Evolutionary conservation across 2,329 filamentous ascomycete genomes (phyloP).

Genomic region (Niveomyces coronatus): DNA sequence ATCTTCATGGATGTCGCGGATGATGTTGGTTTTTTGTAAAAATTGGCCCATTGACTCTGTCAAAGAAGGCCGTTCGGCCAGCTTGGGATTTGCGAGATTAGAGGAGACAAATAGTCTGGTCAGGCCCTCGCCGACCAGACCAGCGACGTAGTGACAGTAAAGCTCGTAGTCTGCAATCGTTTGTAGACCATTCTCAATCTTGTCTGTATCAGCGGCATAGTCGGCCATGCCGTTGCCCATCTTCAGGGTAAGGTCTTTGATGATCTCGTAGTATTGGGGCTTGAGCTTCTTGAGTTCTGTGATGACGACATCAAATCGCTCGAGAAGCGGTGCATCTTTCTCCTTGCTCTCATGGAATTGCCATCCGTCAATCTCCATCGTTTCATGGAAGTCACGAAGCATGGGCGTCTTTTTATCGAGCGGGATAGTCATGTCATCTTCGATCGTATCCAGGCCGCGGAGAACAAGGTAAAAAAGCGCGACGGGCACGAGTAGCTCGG

Average conservation of each 20-base stretch:
- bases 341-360: slow-evolving; percentile 82
- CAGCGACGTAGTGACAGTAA: slow-evolving; percentile 98
- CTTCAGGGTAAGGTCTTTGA: slow-evolving; percentile 82
- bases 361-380: slow-evolving; percentile 80
- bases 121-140: slow-evolving; percentile 88
- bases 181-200: slow-evolving; percentile 69
- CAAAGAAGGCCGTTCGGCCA: slow-evolving; percentile 68
- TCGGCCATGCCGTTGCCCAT: slow-evolving; percentile 99
- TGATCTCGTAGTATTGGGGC: slow-evolving; percentile 71
- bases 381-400: slow-evolving; percentile 69
- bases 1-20: slow-evolving; percentile 89
- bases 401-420: slow-evolving; percentile 75
- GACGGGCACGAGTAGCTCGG: slow-evolving; percentile 82
- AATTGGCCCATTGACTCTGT: slow-evolving; percentile 97
- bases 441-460: slow-evolving; percentile 91
- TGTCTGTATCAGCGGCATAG: slow-evolving; percentile 75
- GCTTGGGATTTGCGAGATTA: slow-evolving; percentile 73
- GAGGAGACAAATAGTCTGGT: slow-evolving; percentile 85
- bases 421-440: slow-evolving; percentile 93
- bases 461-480: slow-evolving; percentile 88
- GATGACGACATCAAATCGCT: slow-evolving; percentile 83
- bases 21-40: slow-evolving; percentile 97
- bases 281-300: slow-evolving; percentile 83
- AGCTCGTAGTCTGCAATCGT: slow-evolving; percentile 85
- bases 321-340: slow-evolving; percentile 85